Conservation (phyloP, 495 filamentous ascomycete species). For the Penicillium mononematosum region DNA sequence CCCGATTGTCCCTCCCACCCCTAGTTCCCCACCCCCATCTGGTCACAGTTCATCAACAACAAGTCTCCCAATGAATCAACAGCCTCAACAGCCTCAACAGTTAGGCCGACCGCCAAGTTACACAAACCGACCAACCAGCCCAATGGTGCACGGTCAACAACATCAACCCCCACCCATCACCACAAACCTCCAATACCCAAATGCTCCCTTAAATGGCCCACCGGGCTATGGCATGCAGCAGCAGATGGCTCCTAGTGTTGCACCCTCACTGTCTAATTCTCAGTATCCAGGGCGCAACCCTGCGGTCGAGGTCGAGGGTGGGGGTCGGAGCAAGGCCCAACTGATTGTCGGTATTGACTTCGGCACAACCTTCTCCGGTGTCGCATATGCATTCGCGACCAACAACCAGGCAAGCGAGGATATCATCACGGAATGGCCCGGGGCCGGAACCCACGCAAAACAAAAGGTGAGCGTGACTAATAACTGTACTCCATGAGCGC, state of each 20-base stretch:
- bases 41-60: slow-evolving; percentile 49
- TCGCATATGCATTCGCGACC: slow-evolving; percentile 76
- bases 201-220: slow-evolving; percentile 52
- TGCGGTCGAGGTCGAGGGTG: slow-evolving; percentile 79
- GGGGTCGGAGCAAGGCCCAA: slow-evolving; percentile 68
- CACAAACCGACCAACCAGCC: slow-evolving; percentile 58
- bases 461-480: slow-evolving; percentile 56
- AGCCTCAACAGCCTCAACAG: slow-evolving; percentile 16
- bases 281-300: slow-evolving; percentile 52
- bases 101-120: slow-evolving; percentile 71
- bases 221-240: slow-evolving; percentile 52
- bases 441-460: slow-evolving; percentile 73
- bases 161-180: slow-evolving; percentile 68
- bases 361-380: slow-evolving; percentile 76
- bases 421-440: slow-evolving; percentile 79
- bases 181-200: slow-evolving; percentile 56
- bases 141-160: slow-evolving; percentile 63
- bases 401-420: slow-evolving; percentile 75
- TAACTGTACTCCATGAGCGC: neutral
- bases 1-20: slow-evolving; percentile 34
- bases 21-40: slow-evolving; percentile 40
- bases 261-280: slow-evolving; percentile 34
- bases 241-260: slow-evolving; percentile 44
- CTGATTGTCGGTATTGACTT: slow-evolving; percentile 74
- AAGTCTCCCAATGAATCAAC: slow-evolving; percentile 54